Base-by-base conservation (phyloP, 2,329 filamentous ascomycete species). In the Ampelomyces quisqualis region DNA sequence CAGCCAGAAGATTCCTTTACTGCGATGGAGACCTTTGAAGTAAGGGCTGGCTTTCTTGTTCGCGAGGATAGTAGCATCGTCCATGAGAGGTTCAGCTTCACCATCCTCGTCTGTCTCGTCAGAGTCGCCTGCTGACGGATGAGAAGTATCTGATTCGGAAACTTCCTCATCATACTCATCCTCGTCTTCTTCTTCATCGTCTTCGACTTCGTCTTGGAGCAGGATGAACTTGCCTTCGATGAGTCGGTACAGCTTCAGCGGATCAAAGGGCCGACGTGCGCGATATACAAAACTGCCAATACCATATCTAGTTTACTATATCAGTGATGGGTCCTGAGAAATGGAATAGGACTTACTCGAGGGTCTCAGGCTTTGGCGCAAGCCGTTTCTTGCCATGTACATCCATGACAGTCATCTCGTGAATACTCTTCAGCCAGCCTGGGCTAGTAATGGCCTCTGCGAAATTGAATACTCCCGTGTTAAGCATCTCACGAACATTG, bases 211-310 rank as follows among this genome's bases (percentile, higher is more conserved):
- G 24, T 72, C 68, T 34, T 68, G 62, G 7, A 71, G 61, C 0
- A 73, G 55, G 24, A 73, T 69, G 52, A 72, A 73, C 23, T 71
- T 72, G 37, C 71, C 70, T 36, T 72, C 60, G 1, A 73, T 55
- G 7, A 70, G 59, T 5, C 58, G 57, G 45, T 71, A 73, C 0
- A 73, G 55, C 11, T 69, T 67, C 22, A 66, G 50, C 4, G 70
- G 70, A 29, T 72, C 64, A 37, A 73, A 73, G 0, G 70, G 70
- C 4, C 66, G 58, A 4, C 78, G 72, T 0, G 80, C 77, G 1
- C 75, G 72, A 60, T 88, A 88, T 9, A 88, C 80, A 51, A 86
- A 86, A 58, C 80, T 88, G 23, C 80, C 77, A 8, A 88, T 83
- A 6, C 82, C 82, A 57, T 87, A 87, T 48, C 72, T 75, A 31